These are phyloP conservation scores for Cynara cardunculus DNA, from an alignment of 129 eudicot genomes.

Conservation along the genomic window DNA sequence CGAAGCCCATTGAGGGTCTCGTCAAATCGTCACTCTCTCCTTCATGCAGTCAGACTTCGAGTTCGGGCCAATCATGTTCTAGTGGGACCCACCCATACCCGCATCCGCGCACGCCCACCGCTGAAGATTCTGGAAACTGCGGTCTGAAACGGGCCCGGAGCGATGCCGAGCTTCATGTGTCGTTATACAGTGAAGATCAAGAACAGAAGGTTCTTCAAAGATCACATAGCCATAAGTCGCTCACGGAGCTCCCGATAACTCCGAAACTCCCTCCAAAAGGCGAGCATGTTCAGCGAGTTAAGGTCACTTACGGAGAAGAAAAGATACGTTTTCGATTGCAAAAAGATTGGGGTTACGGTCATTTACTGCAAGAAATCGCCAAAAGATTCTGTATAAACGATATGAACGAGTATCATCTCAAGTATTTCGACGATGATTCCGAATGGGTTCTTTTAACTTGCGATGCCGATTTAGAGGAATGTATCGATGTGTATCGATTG, in stretches of 20 bases:
- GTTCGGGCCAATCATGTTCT: conserved; percentile 60
- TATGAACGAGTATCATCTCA: conserved; percentile 50
- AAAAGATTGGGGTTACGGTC: conserved; percentile 51
- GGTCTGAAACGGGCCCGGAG: conserved; percentile 54
- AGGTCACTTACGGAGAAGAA: conserved; percentile 78
- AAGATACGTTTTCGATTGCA: conserved; percentile 69
- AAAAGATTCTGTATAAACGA: conserved; percentile 58
- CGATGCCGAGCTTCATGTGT: conserved; percentile 48
- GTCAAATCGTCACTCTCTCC: conserved; percentile 62
- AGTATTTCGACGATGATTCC: conserved; percentile 88
- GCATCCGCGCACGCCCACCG: conserved; percentile 19
- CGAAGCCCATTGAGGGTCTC: conserved; percentile 25
- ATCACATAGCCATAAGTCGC: conserved; percentile 61
- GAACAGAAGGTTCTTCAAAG: conserved; percentile 38
- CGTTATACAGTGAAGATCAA: conserved; percentile 20
- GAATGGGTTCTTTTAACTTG: conserved; percentile 93
- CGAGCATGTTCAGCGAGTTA: conserved; percentile 42
- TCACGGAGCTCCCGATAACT: conserved; percentile 25
- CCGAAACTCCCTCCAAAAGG: conserved; percentile 28
- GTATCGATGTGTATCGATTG: conserved; percentile 59
- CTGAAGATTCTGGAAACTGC: conserved; percentile 29
- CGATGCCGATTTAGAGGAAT: conserved; percentile 84
- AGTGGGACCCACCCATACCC: conserved; percentile 53
- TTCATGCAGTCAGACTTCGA: conserved; percentile 65
- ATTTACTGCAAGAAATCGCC: conserved; percentile 51